Base-by-base conservation (phyloP, 2,329 filamentous ascomycete species). In the Calonectria ilicicola region DNA sequence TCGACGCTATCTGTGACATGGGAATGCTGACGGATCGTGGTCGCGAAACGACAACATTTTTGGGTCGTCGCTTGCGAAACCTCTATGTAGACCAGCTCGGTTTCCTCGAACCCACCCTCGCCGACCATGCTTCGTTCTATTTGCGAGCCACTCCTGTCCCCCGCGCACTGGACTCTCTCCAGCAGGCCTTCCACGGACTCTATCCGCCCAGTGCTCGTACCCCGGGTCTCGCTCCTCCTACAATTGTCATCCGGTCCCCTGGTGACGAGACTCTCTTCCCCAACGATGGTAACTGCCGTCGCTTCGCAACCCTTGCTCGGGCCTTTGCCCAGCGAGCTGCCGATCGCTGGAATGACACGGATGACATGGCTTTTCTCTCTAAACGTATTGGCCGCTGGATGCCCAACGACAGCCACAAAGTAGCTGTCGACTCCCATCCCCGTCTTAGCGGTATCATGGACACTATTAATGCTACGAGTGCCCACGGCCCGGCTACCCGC, bases 391-490 rank as follows among this genome's bases (percentile, higher is more conserved):
- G 93, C 42, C 95, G 94, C 82, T 98, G 93, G 91, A 98, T 98
- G 94, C 95, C 95, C 0, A 88, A 91, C 9, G 88, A 89, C 42
- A 89, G 87, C 35, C 89, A 89, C 14, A 88, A 89, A 46, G 92
- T 98, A 10, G 94, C 93, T 29, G 94, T 98, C 10, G 95, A 98
- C 83, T 93, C 92, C 1, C 93, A 93, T 72, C 97, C 97, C 0
- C 89, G 96, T 53, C 87, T 98, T 15, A 95, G 92, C 7, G 97
- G 97, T 66, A 93, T 99, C 79, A 95, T 98, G 93, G 97, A 99
- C 84, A 97, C 95, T 0, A 90, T 98, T 80, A 98, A 98, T 81
- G 91, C 95, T 8, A 98, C 95, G 0, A 87, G 94, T 15, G 96
- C 96, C 2, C 97, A 98, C 82, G 83, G 82, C 23, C 91, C 93